Base-by-base conservation (phyloP, 2,329 filamentous ascomycete species). In the Tolypocladium tropicale region DNA sequence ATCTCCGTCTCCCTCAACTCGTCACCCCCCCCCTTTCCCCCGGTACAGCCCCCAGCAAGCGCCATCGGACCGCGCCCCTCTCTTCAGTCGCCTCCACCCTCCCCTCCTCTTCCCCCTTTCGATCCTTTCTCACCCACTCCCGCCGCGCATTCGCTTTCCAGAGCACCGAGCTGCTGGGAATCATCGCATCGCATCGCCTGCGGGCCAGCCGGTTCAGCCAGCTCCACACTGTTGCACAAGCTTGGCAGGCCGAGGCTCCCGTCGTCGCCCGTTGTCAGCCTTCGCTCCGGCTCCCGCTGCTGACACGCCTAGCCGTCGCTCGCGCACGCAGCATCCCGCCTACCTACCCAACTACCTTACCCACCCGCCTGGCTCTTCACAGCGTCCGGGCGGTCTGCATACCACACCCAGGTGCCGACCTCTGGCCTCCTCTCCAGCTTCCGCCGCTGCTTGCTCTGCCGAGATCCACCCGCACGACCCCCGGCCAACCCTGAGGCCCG, bases 1-100 rank as follows among this genome's bases (percentile, higher is more conserved):
- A 56, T 52, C 52, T 57, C 53, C 46, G 51, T 51, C 55, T 37
- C 37, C 52, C 53, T 32, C 52, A 33, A 16, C 46, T 23, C 25
- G 16, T 18, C 39, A 55, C 33, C 23, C 25, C 21, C 50, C 56
- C 37, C 16, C 9, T 12, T 21, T 12, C 21, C 37, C 36, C 53
- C 37, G n/a, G 21, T 54, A 23, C 53, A 55, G 23, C 25, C 25
- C 43, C 46, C 46, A n/a, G 46, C 46, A 32, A 34, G 28, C 41
- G 37, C 51, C 37, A n/a, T 33, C 41, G 2, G 16, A 12, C 12
- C 33, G 28, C 30, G 54, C 36, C 48, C 52, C 36, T 39, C 52
- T 43, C 51, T 23, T n/a, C 33, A 12, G 51, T 52, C 51, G 23
- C 30, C 51, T 52, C 51, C 51, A 52, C 51, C 33, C 51, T 30